Evolutionary conservation across 768 basidiomycete genomes (phyloP), one percentile per base, ranked within the genome.

Genomic region (Hypsizygus marmoreus): DNA sequence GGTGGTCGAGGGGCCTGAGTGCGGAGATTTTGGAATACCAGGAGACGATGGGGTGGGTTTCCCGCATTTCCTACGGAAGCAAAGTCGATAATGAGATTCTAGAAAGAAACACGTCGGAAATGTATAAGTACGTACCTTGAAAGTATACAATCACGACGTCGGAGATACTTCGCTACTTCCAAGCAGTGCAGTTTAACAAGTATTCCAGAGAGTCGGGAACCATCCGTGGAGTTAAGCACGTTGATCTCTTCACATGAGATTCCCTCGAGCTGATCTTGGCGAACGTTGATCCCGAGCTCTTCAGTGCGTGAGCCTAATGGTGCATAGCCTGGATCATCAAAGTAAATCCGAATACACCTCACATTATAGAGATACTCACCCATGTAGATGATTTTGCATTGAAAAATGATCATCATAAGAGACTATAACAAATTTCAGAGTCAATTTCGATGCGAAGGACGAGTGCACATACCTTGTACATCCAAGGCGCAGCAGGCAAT

Each of bases 341-440:
- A 36, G 6, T 35, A 20, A 23, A 19, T 20, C 28, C 6, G 6
- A 9, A 19, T 11, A 17, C n/a, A 44, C 13, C 10, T 12, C 13
- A 34, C 14, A 19, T n/a, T n/a, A n/a, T n/a, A n/a, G n/a, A n/a
- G n/a, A 8, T 9, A 33, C 34, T 20, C 40, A 61, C 71, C 68
- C 68, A 79, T 74, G 58, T 79, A 78, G 25, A 79, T 75, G 34
- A 79, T 66, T 33, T 66, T 69, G 1, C 77, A 65, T 48, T 78
- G 76, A 43, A 77, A 76, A 1, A 74, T 12, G 6, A 75, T 56
- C 56, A 79, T 62, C 65, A 77, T 69, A 10, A 73, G 23, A 48
- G 71, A 76, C 75, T 78, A 49, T 13, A 10, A n/a, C 23, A 38
- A 22, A 12, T 30, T 11, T 31, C 29, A 29, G 25, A 25, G 32